Base-by-base conservation (phyloP, 78 protist species). In the Dictyostelium citrinum region DNA sequence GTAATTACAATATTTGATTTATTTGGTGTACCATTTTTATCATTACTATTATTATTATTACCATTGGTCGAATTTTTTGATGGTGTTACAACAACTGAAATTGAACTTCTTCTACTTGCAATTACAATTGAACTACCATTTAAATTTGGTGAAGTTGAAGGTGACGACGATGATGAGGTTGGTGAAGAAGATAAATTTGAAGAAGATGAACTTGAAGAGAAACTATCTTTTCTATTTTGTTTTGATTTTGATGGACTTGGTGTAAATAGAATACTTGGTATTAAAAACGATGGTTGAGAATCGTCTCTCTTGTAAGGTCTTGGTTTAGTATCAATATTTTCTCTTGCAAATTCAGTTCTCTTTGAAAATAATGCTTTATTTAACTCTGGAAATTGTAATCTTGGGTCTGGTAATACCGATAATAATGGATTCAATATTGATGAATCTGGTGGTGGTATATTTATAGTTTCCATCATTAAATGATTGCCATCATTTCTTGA, bases 321-420 rank as follows among this genome's bases (percentile, higher is more conserved):
- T 77, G 67, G 67, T 77, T 24, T 29, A 8, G 33, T 45, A 77
- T 77, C 67, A 9, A 46, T 45, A 77, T 22, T 24, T 29, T 39
- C 37, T 27, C 67, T 45, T 46, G 83, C 6, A 14, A 46, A 77
- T 46, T 77, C 83, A 22, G 16, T 77, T 77, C 83, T 45, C 31
- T 41, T 77, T 46, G 84, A 80, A 80, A 55, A 80, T 17, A 55
- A 80, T 35, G 37, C 20, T 14, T 55, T 27, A 35, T 80, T 80
- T 49, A 80, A 24, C 12, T 78, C 83, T 75, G 81, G 81, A n/a
- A 75, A 75, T n/a, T 35, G 35, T 75, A 75, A 75, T 35, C 33
- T 39, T n/a, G 49, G 81, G 24, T 75, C 45, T 17, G 81, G 81
- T 43, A 20, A 12, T 17, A 41, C 24, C 10, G 81, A 41, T n/a